These are phyloP conservation scores for Nectriaceae sp. DNA, from an alignment of 2,329 filamentous ascomycete genomes.

Conservation along the genomic window DNA sequence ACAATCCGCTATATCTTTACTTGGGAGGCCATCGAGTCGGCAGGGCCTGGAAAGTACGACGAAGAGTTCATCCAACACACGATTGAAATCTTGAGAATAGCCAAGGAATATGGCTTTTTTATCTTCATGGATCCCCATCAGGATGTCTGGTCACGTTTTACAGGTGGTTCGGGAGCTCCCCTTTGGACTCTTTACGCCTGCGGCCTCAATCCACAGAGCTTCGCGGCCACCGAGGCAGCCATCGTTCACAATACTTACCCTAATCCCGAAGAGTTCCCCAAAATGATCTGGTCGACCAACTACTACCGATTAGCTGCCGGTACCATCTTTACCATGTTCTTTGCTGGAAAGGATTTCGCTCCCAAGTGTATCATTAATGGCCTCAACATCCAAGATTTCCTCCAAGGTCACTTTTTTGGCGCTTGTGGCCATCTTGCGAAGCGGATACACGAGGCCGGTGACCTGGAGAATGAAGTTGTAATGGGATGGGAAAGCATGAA, in stretches of 20 bases:
- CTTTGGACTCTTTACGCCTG: constrained; percentile 98
- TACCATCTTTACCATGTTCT: constrained; percentile 94
- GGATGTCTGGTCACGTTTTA: constrained; percentile 96
- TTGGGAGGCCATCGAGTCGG: constrained; percentile 97
- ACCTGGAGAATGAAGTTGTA: constrained; percentile 81
- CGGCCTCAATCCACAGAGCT: constrained; percentile 83
- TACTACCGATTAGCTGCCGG: constrained; percentile 85
- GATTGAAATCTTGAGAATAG: constrained; percentile 78
- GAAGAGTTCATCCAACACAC: constrained; percentile 93
- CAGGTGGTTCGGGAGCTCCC: constrained; percentile 90
- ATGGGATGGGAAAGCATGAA: constrained; percentile 97
- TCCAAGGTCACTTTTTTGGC: constrained; percentile 81
- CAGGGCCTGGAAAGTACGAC: constrained; percentile 88
- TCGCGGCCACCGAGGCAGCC: constrained; percentile 84
- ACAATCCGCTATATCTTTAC: constrained; percentile 96
- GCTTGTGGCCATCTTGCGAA: constrained; percentile 81
- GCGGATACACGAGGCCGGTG: constrained; percentile 86
- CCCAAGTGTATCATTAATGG: constrained; percentile 95
- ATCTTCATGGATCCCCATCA: constrained; percentile 99
- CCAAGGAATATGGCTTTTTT: constrained; percentile 90
- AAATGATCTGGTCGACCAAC: constrained; percentile 99
- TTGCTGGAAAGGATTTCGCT: constrained; percentile 85
- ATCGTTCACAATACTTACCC: constrained; percentile 94
- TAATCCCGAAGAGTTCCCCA: constrained; percentile 82
- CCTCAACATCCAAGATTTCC: constrained; percentile 93